phyloP scores from a whole-genome alignment of 1,284 basidiomycete species.

The Uromyces viciae-fabae region DNA sequence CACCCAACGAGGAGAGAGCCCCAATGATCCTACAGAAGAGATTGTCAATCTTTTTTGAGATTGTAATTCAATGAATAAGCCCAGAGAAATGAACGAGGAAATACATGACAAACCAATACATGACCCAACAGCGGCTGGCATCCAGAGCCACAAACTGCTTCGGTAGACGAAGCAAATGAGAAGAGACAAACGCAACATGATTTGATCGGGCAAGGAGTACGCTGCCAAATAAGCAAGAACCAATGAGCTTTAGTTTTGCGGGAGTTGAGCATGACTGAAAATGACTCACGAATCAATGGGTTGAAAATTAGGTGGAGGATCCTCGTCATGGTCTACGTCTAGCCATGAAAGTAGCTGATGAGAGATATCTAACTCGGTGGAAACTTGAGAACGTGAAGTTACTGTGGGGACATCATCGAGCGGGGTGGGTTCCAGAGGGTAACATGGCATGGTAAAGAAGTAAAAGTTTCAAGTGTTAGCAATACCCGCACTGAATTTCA shows the following conservation, averaged over 20 bases:
- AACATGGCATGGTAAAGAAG: constrained; percentile 14
- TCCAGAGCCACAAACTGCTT: constrained; percentile 73
- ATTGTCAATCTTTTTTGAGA: too few relatives aligned
- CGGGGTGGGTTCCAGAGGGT: constrained; percentile 26
- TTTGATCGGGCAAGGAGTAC: constrained; percentile 60
- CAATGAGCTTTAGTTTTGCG: neutral
- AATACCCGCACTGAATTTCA: too few relatives aligned
- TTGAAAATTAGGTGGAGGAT: neutral
- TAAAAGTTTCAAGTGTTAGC: too few relatives aligned
- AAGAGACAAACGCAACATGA: constrained; percentile 67
- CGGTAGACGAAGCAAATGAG: constrained; percentile 60
- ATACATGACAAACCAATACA: constrained; percentile 83
- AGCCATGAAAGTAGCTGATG: neutral
- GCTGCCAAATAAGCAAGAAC: neutral
- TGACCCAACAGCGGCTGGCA: constrained; percentile 84
- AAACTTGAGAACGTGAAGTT: constrained; percentile 65
- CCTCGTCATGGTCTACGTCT: neutral
- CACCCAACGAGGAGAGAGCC: constrained; percentile 50
- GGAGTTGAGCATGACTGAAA: neutral
- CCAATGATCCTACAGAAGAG: constrained; percentile 37
- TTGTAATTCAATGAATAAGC: too few relatives aligned
- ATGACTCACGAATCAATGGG: constrained; percentile 12
- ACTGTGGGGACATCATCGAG: constrained; percentile 62
- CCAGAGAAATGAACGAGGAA: too few relatives aligned
- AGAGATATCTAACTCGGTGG: constrained; percentile 61